A percentile compares a stretch with the other conserved stretches of the same genome.
Conservation (phyloP, 805 yeast genomes). For the Yarrowia yakushimensis region DNA sequence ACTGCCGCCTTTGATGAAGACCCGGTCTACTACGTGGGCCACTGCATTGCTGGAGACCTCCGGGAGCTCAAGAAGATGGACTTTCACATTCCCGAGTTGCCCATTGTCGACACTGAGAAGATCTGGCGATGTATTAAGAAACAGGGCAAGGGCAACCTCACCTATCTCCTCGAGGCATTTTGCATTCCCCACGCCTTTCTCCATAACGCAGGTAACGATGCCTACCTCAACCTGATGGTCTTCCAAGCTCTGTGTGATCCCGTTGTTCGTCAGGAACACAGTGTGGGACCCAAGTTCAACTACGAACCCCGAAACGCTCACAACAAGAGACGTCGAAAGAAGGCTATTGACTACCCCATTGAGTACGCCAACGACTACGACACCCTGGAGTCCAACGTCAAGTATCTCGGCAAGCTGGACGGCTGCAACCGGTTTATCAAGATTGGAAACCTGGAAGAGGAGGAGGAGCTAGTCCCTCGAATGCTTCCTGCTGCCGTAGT, state of each 20-base stretch:
- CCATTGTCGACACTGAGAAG: slow-evolving; percentile 47
- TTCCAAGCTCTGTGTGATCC: slow-evolving; percentile 53
- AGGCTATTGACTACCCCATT: slow-evolving; percentile 1
- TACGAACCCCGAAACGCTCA: not conserved
- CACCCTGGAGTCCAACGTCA: not conserved
- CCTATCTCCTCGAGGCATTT: slow-evolving; percentile 46
- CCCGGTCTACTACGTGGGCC: slow-evolving; percentile 50
- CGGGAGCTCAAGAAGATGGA: slow-evolving; percentile 49
- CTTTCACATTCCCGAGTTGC: slow-evolving; percentile 44
- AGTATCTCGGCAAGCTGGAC: slow-evolving; percentile 21
- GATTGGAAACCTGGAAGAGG: not conserved
- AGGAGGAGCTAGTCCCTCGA: not conserved
- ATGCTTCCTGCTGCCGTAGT: not conserved
- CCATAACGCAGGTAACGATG: slow-evolving; percentile 73
- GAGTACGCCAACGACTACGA: not conserved
- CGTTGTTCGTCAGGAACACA: slow-evolving; percentile 14
- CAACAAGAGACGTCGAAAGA: slow-evolving; percentile 5
- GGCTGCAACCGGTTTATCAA: slow-evolving; percentile 1
- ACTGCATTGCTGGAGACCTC: slow-evolving; percentile 54
- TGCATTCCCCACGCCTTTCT: slow-evolving; percentile 55
- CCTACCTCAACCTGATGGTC: slow-evolving; percentile 57
- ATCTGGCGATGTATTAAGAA: slow-evolving; percentile 40
- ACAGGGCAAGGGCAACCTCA: slow-evolving; percentile 34
- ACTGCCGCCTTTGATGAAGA: not conserved
- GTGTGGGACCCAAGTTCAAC: not conserved